Evolutionary conservation across 1,284 basidiomycete genomes (phyloP).

Genomic region (Phlebopus sp.): DNA sequence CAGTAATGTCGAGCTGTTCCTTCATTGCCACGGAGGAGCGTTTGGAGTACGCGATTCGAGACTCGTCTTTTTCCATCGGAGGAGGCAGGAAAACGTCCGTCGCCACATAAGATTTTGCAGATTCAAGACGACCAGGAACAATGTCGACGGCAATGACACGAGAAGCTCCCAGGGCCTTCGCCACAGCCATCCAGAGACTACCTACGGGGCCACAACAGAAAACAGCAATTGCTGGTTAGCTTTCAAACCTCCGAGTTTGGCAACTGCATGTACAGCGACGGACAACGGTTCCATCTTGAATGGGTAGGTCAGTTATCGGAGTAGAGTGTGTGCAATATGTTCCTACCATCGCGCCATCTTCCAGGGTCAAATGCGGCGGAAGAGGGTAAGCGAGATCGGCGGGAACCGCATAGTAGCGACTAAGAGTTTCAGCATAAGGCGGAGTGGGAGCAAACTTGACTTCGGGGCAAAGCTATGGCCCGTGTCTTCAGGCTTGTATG

Average conservation of each 20-base stretch:
- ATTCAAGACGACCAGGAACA: slow-evolving; percentile 76
- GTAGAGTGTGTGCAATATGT: not conserved
- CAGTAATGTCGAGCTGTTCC: slow-evolving; percentile 54
- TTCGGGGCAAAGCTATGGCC: slow-evolving; percentile 64
- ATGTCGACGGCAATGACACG: slow-evolving; percentile 87
- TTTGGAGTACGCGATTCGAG: slow-evolving; percentile 64
- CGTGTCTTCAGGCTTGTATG: slow-evolving; percentile 6
- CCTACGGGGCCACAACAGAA: slow-evolving; percentile 95
- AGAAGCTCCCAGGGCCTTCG: slow-evolving; percentile 82
- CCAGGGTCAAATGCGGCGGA: slow-evolving; percentile 70
- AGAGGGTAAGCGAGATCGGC: slow-evolving; percentile 73
- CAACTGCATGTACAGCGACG: slow-evolving; percentile 88
- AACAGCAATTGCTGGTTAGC: slow-evolving; percentile 72
- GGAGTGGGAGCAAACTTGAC: slow-evolving; percentile 88
- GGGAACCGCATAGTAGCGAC: slow-evolving; percentile 77
- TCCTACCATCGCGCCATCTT: slow-evolving; percentile 80
- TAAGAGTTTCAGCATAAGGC: slow-evolving; percentile 85
- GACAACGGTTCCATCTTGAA: slow-evolving; percentile 91
- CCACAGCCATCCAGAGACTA: slow-evolving; percentile 89
- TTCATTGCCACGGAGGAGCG: slow-evolving; percentile 64
- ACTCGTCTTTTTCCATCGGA: slow-evolving; percentile 61
- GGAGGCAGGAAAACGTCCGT: slow-evolving; percentile 79
- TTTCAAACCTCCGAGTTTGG: slow-evolving; percentile 72
- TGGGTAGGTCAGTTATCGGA: slow-evolving; percentile 4
- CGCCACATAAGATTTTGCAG: slow-evolving; percentile 87